These are phyloP conservation scores for Geosmithia flava DNA, from an alignment of 2,329 filamentous ascomycete genomes.

Conservation along the genomic window DNA sequence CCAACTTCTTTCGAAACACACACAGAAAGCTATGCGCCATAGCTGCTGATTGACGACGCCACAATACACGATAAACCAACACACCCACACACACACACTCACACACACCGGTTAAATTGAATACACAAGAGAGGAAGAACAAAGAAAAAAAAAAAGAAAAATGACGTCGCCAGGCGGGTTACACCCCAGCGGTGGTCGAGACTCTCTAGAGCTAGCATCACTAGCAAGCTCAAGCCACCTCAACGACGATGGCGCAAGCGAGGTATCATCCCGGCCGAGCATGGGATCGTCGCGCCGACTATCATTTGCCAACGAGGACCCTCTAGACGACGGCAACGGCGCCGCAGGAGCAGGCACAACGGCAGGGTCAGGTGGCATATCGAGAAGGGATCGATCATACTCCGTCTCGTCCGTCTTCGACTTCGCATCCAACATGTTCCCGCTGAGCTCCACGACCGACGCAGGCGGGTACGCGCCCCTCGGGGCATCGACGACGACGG, in stretches of 20 bases:
- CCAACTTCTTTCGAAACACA: no score
- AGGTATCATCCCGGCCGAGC: slow-evolving; percentile 68
- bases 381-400: slow-evolving; percentile 50
- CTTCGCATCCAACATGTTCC: slow-evolving; percentile 87
- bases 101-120: no score
- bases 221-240: slow-evolving; percentile 66
- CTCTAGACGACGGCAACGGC: slow-evolving; percentile 47
- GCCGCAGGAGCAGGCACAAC: slow-evolving; percentile 16
- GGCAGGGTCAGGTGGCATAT: slow-evolving; percentile 13
- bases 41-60: neutral
- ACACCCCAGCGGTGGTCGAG: slow-evolving; percentile 28
- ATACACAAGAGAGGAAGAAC: neutral
- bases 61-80: neutral
- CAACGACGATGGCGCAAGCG: slow-evolving; percentile 41
- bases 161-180: slow-evolving; percentile 16
- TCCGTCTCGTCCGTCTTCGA: slow-evolving; percentile 91
- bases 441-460: slow-evolving; percentile 68
- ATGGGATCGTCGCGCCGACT: slow-evolving; percentile 84
- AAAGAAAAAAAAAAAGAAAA: neutral
- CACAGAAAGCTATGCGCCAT: no score
- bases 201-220: slow-evolving; percentile 93
- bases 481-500: slow-evolving; percentile 55
- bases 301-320: slow-evolving; percentile 74
- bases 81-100: neutral
- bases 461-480: slow-evolving; percentile 71